Percentiles rank a stretch among this genome's conserved stretches.
These are phyloP conservation scores for Diaporthe caulivora DNA, from an alignment of 2,329 filamentous ascomycete species.

Conservation along the genomic window DNA sequence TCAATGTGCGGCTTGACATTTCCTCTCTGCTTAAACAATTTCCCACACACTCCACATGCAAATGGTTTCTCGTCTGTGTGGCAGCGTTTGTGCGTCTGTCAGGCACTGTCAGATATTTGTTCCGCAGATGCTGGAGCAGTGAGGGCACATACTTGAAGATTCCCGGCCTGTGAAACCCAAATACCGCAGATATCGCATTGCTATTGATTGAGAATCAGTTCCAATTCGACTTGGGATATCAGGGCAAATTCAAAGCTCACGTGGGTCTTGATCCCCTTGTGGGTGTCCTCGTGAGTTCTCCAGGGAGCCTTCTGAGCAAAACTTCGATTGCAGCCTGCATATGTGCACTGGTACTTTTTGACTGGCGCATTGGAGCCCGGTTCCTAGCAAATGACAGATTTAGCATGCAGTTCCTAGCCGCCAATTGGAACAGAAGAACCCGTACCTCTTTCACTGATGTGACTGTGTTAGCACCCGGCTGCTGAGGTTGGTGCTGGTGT, in stretches of 20 bases:
- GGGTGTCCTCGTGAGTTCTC: conserved; percentile 87
- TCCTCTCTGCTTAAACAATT: conserved; percentile 86
- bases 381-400: conserved; percentile 24
- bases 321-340: conserved; percentile 81
- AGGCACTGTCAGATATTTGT: conserved; percentile 35
- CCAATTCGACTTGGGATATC: neutral
- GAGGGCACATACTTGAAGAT: conserved; percentile 76
- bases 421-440: neutral
- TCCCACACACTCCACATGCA: conserved; percentile 82
- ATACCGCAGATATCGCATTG: conserved; percentile 70
- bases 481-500: neutral
- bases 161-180: conserved; percentile 89
- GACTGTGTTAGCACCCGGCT: neutral
- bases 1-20: conserved; percentile 86
- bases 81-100: conserved; percentile 84
- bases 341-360: conserved; percentile 80
- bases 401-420: neutral
- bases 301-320: conserved; percentile 95
- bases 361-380: conserved; percentile 50
- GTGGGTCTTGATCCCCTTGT: conserved; percentile 92
- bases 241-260: conserved; percentile 63
- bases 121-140: neutral
- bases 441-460: conserved; percentile 30
- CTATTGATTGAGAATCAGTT: conserved; percentile 39
- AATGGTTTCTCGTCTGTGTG: conserved; percentile 92